Percentiles rank a stretch among this genome's conserved stretches.
phyloP scores from a whole-genome alignment of 257 asterid species.

The Linderniella brevidens region DNA sequence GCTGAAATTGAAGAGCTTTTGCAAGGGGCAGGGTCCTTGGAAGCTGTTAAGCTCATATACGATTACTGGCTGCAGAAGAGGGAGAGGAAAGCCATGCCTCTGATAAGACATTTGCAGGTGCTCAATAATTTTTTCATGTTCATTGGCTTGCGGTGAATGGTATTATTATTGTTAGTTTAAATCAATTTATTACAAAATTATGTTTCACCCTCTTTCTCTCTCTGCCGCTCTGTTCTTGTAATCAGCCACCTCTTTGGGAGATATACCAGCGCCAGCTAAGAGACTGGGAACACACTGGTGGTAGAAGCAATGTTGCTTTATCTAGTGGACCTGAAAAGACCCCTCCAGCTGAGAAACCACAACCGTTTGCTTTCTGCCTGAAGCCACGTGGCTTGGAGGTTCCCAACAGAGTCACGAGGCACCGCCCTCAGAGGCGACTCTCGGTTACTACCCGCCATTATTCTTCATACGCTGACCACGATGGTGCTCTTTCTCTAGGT shows the following conservation, averaged over 20 bases:
- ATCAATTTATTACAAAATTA: not conserved
- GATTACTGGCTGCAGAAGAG: slow-evolving; percentile 55
- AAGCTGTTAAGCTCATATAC: slow-evolving; percentile 26
- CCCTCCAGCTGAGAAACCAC: slow-evolving; percentile 56
- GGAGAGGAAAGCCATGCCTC: slow-evolving; percentile 41
- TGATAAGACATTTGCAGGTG: slow-evolving; percentile 72
- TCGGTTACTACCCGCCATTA: slow-evolving; percentile 18
- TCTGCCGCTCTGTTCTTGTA: slow-evolving; percentile 9
- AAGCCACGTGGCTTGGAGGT: slow-evolving; percentile 87
- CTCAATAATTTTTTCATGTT: not conserved
- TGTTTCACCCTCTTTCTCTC: not conserved
- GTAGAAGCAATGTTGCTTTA: slow-evolving; percentile 28
- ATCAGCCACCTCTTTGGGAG: slow-evolving; percentile 94
- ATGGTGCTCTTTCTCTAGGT: not conserved
- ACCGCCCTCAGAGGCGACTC: slow-evolving; percentile 71
- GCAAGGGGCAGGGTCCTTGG: slow-evolving; percentile 27
- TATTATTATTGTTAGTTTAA: too few species aligned
- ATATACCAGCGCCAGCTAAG: slow-evolving; percentile 71
- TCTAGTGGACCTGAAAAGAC: slow-evolving; percentile 39
- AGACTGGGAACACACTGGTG: slow-evolving; percentile 63
- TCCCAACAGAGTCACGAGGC: slow-evolving; percentile 78
- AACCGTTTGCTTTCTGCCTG: slow-evolving; percentile 83
- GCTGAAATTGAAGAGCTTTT: slow-evolving; percentile 42
- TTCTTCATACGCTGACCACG: not conserved
- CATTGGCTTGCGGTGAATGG: not conserved